Percentiles rank a stretch among this genome's conserved stretches.
These are phyloP conservation scores for Hemisphaericaspora xylanilytica DNA, from an alignment of 1,139 yeast species.

Conservation along the genomic window DNA sequence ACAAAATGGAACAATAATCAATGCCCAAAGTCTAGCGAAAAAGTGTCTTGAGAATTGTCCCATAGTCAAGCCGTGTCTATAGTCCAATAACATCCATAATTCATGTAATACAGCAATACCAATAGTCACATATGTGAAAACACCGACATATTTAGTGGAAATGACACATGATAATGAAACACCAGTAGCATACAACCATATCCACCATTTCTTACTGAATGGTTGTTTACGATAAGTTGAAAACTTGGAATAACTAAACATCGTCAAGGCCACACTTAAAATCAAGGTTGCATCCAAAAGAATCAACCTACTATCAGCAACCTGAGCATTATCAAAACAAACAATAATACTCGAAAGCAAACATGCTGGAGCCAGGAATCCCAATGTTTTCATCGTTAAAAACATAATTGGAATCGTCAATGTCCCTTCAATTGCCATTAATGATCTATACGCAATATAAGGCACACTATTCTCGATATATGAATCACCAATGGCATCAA, in stretches of 20 bases:
- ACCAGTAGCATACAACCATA: constrained; percentile 83
- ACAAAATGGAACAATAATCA: constrained; percentile 76
- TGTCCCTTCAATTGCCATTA: constrained; percentile 81
- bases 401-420: constrained; percentile 81
- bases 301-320: constrained; percentile 86
- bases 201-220: constrained; percentile 76
- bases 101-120: constrained; percentile 86
- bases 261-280: constrained; percentile 74
- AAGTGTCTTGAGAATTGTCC: constrained; percentile 65
- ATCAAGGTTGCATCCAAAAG: constrained; percentile 87
- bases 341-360: constrained; percentile 77
- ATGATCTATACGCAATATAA: constrained; percentile 78
- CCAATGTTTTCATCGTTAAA: constrained; percentile 77
- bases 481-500: constrained; percentile 85
- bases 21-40: constrained; percentile 67
- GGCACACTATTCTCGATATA: constrained; percentile 80
- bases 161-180: constrained; percentile 84
- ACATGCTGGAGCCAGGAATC: constrained; percentile 78
- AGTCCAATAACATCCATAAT: constrained; percentile 81
- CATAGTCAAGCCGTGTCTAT: constrained; percentile 64
- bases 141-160: constrained; percentile 94
- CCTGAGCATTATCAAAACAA: constrained; percentile 87
- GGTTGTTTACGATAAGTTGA: constrained; percentile 68
- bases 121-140: constrained; percentile 80
- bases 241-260: constrained; percentile 77